Conservation (phyloP, 306 rosid species). For the Castanopsis chinensis region DNA sequence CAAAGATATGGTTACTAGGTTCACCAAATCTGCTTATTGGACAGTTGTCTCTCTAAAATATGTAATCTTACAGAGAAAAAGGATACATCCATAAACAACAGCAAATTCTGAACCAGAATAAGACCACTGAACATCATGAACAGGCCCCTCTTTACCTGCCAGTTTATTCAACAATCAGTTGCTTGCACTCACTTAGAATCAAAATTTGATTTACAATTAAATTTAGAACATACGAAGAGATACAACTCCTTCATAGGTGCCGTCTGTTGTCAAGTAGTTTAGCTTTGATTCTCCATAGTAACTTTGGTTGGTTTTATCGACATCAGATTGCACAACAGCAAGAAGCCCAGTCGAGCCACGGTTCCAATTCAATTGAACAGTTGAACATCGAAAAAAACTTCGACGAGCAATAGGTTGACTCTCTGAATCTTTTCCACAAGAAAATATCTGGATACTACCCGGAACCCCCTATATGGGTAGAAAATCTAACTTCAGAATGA, state of each 20-base stretch:
- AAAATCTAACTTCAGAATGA: conserved; percentile 10
- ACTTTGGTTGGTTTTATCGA: conserved; percentile 96
- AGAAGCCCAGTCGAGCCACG: conserved; percentile 83
- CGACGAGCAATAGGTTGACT: conserved; percentile 69
- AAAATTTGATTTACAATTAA: neutral
- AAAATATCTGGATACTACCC: conserved; percentile 80
- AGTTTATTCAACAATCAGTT: conserved; percentile 25
- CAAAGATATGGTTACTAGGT: no score
- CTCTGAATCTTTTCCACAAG: conserved; percentile 57
- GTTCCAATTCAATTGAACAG: conserved; percentile 84
- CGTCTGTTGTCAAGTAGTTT: conserved; percentile 85
- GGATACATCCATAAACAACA: conserved; percentile 99
- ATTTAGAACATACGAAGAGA: conserved; percentile 74
- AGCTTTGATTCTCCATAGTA: conserved; percentile 92
- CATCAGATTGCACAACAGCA: conserved; percentile 83
- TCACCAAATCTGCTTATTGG: neutral
- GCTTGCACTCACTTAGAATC: neutral
- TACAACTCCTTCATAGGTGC: conserved; percentile 78
- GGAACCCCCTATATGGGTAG: conserved; percentile 70
- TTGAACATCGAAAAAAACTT: conserved; percentile 86
- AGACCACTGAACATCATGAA: conserved; percentile 97
- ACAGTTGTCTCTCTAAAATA: neutral
- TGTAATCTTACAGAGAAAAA: conserved; percentile 22
- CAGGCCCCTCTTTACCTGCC: conserved; percentile 97
- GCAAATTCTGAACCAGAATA: conserved; percentile 76